A percentile compares a stretch with the other conserved stretches of the same genome.
These are phyloP conservation scores for Hymenoscyphus repandus DNA, from an alignment of 2,329 filamentous ascomycete genomes.

Conservation along the genomic window DNA sequence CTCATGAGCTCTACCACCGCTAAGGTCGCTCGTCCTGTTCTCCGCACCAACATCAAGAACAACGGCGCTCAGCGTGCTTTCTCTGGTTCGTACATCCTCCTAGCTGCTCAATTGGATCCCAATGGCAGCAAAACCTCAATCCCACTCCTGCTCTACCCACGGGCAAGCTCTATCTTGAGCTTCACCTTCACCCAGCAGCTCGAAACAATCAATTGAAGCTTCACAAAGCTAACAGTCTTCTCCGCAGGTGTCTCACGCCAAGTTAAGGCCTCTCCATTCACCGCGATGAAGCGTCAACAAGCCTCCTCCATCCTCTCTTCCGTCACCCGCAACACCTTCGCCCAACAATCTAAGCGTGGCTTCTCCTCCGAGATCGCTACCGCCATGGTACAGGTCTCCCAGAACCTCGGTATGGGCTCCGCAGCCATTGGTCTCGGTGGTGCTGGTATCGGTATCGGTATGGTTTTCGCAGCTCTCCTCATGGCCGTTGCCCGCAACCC, in stretches of 20 bases:
- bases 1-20: constrained; percentile 55
- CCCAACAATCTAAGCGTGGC: constrained; percentile 61
- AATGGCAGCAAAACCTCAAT: background rate
- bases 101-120: background rate
- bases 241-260: constrained; percentile 35
- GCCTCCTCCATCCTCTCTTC: constrained; percentile 60
- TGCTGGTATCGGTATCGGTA: constrained; percentile 93
- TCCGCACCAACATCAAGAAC: constrained; percentile 55
- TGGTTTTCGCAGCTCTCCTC: constrained; percentile 87
- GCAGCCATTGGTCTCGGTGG: constrained; percentile 89
- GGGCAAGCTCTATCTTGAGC: background rate
- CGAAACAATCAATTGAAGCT: background rate
- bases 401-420: constrained; percentile 84
- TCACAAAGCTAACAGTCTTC: constrained; percentile 29
- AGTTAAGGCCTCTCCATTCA: constrained; percentile 33
- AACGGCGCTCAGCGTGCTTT: constrained; percentile 68
- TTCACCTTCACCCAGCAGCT: background rate
- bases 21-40: constrained; percentile 73
- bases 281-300: constrained; percentile 70
- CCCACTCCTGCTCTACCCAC: background rate
- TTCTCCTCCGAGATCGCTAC: constrained; percentile 87
- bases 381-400: constrained; percentile 84
- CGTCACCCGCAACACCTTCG: constrained; percentile 37
- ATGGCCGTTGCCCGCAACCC: constrained; percentile 91
- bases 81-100: constrained; percentile 52